phyloP scores from a whole-genome alignment of 345 rosid species.

The Durio zibethinus region DNA sequence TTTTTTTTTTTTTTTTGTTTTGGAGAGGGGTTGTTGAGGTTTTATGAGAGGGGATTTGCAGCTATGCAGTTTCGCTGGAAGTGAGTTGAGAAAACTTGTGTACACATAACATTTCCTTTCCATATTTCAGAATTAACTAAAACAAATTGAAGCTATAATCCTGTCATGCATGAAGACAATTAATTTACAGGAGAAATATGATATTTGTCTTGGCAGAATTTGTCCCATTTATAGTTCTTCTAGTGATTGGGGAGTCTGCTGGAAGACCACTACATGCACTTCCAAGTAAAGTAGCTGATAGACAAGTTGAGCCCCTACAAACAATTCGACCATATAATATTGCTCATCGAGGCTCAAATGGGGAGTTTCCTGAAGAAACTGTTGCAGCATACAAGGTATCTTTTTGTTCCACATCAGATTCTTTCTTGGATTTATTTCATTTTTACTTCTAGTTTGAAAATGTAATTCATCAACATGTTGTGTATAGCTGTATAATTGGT shows the following conservation, averaged over 20 bases:
- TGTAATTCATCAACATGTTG: too few relatives aligned
- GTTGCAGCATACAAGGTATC: slow-evolving; percentile 73
- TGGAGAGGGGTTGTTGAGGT: too few relatives aligned
- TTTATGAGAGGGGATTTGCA: too few relatives aligned
- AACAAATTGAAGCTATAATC: too few relatives aligned
- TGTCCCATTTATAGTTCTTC: slow-evolving; percentile 39
- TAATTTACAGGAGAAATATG: too few relatives aligned
- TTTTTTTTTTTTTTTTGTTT: too few relatives aligned
- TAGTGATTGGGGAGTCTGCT: slow-evolving; percentile 39
- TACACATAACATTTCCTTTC: background rate
- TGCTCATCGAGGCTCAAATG: slow-evolving; percentile 94
- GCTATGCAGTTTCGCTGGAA: too few relatives aligned
- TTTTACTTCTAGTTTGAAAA: background rate
- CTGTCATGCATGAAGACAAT: too few relatives aligned
- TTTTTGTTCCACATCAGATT: background rate
- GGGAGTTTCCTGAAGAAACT: slow-evolving; percentile 94
- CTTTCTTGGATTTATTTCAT: background rate
- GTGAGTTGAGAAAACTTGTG: background rate
- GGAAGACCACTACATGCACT: slow-evolving; percentile 71
- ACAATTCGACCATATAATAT: slow-evolving; percentile 76
- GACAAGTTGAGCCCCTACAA: slow-evolving; percentile 53
- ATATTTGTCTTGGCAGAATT: slow-evolving; percentile 33
- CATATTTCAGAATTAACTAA: background rate
- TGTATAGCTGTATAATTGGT: too few relatives aligned
- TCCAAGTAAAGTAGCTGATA: slow-evolving; percentile 49